phyloP scores from a whole-genome alignment of 352 stramenopile species.

The Aphanomyces euteiches region DNA sequence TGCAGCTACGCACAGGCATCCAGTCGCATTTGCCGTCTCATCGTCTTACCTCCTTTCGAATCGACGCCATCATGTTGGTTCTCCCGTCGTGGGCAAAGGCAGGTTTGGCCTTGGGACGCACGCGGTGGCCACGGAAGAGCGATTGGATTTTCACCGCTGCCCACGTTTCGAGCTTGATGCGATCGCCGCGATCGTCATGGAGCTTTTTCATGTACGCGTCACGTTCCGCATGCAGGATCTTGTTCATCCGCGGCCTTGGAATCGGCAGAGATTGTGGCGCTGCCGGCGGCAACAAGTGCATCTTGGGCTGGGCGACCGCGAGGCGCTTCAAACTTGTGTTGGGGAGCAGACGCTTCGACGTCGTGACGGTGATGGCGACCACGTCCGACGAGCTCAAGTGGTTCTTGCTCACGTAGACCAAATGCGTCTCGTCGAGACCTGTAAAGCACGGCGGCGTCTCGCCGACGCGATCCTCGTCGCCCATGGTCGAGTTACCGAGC shows the following conservation, averaged over 20 bases:
- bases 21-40: background rate
- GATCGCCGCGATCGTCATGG: conserved; percentile 46
- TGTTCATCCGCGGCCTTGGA: conserved; percentile 46
- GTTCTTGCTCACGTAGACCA: conserved; percentile 47
- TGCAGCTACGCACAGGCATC: conserved; percentile 38
- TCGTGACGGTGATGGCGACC: conserved; percentile 58
- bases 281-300: conserved; percentile 34
- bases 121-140: conserved; percentile 50
- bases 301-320: conserved; percentile 32
- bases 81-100: conserved; percentile 44
- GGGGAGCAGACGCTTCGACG: conserved; percentile 22
- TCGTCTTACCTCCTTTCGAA: conserved; percentile 41
- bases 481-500: background rate
- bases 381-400: conserved; percentile 64
- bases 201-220: conserved; percentile 63
- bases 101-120: conserved; percentile 40
- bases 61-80: conserved; percentile 40
- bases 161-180: conserved; percentile 49
- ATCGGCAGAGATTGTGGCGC: conserved; percentile 42
- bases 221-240: conserved; percentile 49
- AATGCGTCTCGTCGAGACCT: conserved; percentile 38
- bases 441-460: conserved; percentile 38
- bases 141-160: conserved; percentile 63
- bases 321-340: conserved; percentile 10
- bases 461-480: background rate